A percentile compares a stretch with the other conserved stretches of the same genome.
Conservation (phyloP, 306 rosid species). For the Medicago ruthenica region DNA sequence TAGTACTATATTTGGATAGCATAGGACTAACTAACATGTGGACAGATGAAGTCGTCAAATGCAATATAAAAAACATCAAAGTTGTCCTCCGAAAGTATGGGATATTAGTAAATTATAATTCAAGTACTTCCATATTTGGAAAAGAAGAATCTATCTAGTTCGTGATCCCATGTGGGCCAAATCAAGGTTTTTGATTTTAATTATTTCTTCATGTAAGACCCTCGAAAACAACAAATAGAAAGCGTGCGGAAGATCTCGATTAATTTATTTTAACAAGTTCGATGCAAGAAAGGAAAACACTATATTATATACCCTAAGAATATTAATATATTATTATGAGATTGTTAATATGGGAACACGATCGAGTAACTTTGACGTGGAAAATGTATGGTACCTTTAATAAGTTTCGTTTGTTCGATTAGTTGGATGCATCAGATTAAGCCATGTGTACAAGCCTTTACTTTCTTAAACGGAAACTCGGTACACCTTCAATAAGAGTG, state of each 20-base stretch:
- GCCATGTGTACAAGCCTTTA: too few species aligned
- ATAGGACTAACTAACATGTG: conserved; percentile 28
- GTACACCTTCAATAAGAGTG: too few species aligned
- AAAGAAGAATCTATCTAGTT: conserved; percentile 42
- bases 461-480: too few species aligned
- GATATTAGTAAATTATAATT: conserved; percentile 13
- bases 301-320: too few species aligned
- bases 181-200: conserved; percentile 15
- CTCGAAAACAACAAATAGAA: not conserved
- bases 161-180: conserved; percentile 42
- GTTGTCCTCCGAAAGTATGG: conserved; percentile 7
- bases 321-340: too few species aligned
- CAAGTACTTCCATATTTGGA: conserved; percentile 41
- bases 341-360: too few species aligned
- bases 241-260: not conserved
- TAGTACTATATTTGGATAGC: conserved; percentile 29
- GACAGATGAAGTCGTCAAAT: conserved; percentile 31
- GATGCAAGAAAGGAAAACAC: too few species aligned
- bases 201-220: not conserved
- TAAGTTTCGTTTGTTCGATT: too few species aligned
- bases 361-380: too few species aligned
- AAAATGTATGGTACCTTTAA: too few species aligned
- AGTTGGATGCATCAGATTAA: too few species aligned
- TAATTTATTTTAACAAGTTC: too few species aligned
- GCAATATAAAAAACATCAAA: conserved; percentile 38